These are phyloP conservation scores for Telopea speciosissima DNA, from an alignment of 177 flowering plant genomes.

Conservation along the genomic window DNA sequence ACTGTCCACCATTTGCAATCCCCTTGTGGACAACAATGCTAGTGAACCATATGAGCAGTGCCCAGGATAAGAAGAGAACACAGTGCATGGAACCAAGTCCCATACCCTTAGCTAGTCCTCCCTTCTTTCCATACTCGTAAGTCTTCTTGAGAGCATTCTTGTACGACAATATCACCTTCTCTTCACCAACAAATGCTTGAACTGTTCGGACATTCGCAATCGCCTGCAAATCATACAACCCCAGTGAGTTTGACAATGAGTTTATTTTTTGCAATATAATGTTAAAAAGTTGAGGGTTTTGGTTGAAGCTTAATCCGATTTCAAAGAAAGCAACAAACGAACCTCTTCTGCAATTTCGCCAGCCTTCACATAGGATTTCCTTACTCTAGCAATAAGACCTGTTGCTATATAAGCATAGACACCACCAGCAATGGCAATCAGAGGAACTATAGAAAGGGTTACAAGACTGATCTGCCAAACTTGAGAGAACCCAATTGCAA, in stretches of 20 bases:
- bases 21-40: conserved; percentile 78
- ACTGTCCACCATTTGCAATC: conserved; percentile 88
- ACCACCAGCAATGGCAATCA: conserved; percentile 89
- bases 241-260: neutral
- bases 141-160: conserved; percentile 52
- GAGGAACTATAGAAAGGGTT: conserved; percentile 79
- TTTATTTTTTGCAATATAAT: too few relatives aligned
- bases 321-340: neutral
- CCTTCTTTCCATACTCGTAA: conserved; percentile 72
- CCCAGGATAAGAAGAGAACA: conserved; percentile 83
- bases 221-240: conserved; percentile 36
- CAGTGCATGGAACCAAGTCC: conserved; percentile 86
- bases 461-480: conserved; percentile 93
- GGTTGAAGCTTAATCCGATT: too few relatives aligned
- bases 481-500: conserved; percentile 67
- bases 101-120: conserved; percentile 69
- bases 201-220: conserved; percentile 88
- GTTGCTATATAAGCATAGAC: conserved; percentile 70
- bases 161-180: conserved; percentile 63
- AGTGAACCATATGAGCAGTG: conserved; percentile 89
- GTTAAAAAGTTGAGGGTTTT: too few relatives aligned
- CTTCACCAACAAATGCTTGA: conserved; percentile 93
- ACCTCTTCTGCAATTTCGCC: conserved; percentile 97
- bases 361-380: conserved; percentile 84
- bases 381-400: conserved; percentile 69